Evolutionary conservation across 768 basidiomycete genomes (phyloP), one percentile per base, ranked within the genome.

Genomic region (Auricularia sp.): DNA sequence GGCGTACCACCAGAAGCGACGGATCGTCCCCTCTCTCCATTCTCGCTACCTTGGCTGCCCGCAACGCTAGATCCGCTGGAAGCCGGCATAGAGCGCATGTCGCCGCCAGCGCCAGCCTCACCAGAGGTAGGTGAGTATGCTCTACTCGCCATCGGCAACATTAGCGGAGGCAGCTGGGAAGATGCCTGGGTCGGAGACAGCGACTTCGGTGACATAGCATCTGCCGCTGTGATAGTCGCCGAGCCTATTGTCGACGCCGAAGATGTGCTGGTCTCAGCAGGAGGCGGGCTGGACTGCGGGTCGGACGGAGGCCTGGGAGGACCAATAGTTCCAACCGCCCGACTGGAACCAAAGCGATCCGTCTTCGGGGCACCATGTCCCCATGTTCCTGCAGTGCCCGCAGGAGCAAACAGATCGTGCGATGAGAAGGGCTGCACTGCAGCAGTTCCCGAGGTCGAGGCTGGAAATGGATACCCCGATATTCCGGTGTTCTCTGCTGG

Each of bases 31-130:
- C 11, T 10, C 7, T 59, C 56, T 10, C 29, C 56, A 18, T 59
- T 59, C 34, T 59, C 56, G 58, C 74, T 70, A 61, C 70, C 71
- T 51, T 71, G 72, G 21, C 73, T 74, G 16, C 77, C 80, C 53
- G 80, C 76, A 39, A 76, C 76, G 61, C 80, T 81, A 6, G 81
- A 80, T 0, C 77, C 69, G 53, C 77, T 77, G 1, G 78, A 77
- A 43, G 72, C 71, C 1, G 79, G 76, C 8, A 75, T 66, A 18
- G 76, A 75, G 7, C 56, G 47, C 14, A 21, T 18, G 47, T 51
- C 47, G 6, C 47, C 47, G 14, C 47, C 47, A 16, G 47, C 47
- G 47, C 21, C 21, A 6, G 14, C 11, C 14, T 51, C 47, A 10
- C 47, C 47, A 21, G 47, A 51, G 6, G 56, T 21, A 7, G 56